Evolutionary conservation across 768 basidiomycete genomes (phyloP), one percentile per base, ranked within the genome.

Genomic region (Boletales sp.): DNA sequence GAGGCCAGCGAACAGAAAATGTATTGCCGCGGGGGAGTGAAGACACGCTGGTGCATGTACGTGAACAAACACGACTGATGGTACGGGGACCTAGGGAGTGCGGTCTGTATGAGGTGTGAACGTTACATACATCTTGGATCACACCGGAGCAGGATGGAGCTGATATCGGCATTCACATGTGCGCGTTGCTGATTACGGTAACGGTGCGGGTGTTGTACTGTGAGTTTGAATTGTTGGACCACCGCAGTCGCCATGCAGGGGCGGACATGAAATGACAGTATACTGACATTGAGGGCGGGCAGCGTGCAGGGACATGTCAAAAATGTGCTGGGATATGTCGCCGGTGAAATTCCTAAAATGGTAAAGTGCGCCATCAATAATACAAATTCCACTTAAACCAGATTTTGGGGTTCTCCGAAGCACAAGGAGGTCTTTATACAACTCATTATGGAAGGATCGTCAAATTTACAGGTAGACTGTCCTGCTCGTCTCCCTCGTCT

Each of bases 131-230:
- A 34, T 58, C 49, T 49, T 54, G 52, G 51, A 57, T 69, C 60
- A 65, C 65, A 60, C 57, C 54, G 55, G 60, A 46, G 55, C 44
- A 51, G 56, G 49, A 58, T 50, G 57, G 53, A 57, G 59, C 47
- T 51, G 57, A 59, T 55, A 44, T 56, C 68, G 65, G 65, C 66
- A 62, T 70, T 62, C 64, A 68, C 66, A 70, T 64, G 68, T 53
- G 57, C 25, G 56, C 50, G 53, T 70, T 68, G 51, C 58, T 64
- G 45, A 66, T 67, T 70, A 67, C 66, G 68, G 59, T 15, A 44
- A 58, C 39, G 49, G 48, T 55, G 55, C 57, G 62, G 67, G 48
- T 37, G 63, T 57, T 63, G 56, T 61, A 67, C 58, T 7, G 34
- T 34, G 34, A 34, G 12, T 34, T 34, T 34, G 34, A 34, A 34